Evolutionary conservation across 2,329 filamentous ascomycete species (phyloP), one percentile per base, ranked within the genome.

Genomic region (Fusarium oligoseptatum): DNA sequence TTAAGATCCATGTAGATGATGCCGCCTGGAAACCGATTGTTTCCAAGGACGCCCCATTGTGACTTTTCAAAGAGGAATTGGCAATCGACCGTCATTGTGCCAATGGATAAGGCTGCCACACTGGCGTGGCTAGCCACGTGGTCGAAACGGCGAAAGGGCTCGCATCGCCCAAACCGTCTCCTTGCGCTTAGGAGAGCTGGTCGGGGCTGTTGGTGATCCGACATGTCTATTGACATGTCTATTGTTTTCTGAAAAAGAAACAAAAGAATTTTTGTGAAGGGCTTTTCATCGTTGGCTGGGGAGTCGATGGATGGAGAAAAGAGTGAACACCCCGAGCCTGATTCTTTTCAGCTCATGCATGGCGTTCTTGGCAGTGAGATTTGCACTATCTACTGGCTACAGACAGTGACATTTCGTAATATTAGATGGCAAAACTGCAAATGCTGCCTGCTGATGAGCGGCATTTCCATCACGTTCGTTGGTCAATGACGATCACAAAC

Each of bases 31-130:
- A 45, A 61, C 6, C 17, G 39, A 0, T 22, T 34, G 14, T 11
- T 17, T 3, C 39, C 56, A 3, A 60, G 1, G 8, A 48, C 29
- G 3, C 58, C 58, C 58, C 58, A 60, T 36, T 41, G 39, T 14
- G 39, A 61, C n/a, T 61, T 61, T 48, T 61, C 29, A 1, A 61
- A 61, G n/a, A 61, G 58, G 1, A 48, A 61, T 6, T 41, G 39
- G 6, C 58, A 61, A 4, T 61, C 58, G 6, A 61, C 20, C 1
- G 29, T 61, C 58, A 61, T 61, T 0, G 1, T 45, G 0, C 39
- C 27, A 45, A 45, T 15, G 11, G 6, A 3, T 4, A 6, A 0
- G 15, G 37, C 17, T 20, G 36, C 57, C 2, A 32, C 57, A 8
- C 57, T 60, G 8, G 57, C 27, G 7, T 39, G 39, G 5, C 36